Evolutionary conservation across 257 asterid species (phyloP).

Genomic region (Penstemon eatonii): DNA sequence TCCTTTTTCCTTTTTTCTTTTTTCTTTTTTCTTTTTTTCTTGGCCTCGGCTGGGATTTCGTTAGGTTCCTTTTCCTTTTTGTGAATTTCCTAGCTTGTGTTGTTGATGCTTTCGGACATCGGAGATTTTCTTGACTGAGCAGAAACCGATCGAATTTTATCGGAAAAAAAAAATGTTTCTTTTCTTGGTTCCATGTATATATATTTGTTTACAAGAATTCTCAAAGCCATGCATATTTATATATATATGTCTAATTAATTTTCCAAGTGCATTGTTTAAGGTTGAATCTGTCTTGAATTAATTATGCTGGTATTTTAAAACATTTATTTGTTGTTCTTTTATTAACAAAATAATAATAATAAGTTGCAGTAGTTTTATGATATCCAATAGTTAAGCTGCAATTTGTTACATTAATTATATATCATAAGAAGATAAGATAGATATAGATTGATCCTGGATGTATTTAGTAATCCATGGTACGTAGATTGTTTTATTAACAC

Average conservation of each 20-base stretch:
- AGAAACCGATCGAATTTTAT: slow-evolving; percentile 1
- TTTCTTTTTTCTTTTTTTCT: background rate
- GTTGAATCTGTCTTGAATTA: background rate
- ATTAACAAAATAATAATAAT: background rate
- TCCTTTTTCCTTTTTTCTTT: background rate
- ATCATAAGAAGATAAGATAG: too few species aligned
- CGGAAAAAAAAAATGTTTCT: slow-evolving; percentile 15
- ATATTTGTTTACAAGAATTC: background rate
- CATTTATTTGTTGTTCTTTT: too few species aligned
- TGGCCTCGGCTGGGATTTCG: background rate
- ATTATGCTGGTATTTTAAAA: too few species aligned
- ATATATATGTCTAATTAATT: background rate
- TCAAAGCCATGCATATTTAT: slow-evolving; percentile 9
- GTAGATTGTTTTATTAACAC: background rate
- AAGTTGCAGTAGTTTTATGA: background rate
- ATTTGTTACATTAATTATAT: background rate
- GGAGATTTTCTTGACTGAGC: slow-evolving; percentile 26
- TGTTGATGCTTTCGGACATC: slow-evolving; percentile 19
- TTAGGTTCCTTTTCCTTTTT: slow-evolving; percentile 9
- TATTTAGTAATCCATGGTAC: too few species aligned
- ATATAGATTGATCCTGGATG: too few species aligned
- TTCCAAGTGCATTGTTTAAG: background rate
- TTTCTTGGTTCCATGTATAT: slow-evolving; percentile 24
- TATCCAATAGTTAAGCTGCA: background rate
- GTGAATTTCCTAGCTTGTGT: slow-evolving; percentile 18